Conservation (phyloP, 1,284 basidiomycete genomes). For the Coniferiporia weirii region DNA sequence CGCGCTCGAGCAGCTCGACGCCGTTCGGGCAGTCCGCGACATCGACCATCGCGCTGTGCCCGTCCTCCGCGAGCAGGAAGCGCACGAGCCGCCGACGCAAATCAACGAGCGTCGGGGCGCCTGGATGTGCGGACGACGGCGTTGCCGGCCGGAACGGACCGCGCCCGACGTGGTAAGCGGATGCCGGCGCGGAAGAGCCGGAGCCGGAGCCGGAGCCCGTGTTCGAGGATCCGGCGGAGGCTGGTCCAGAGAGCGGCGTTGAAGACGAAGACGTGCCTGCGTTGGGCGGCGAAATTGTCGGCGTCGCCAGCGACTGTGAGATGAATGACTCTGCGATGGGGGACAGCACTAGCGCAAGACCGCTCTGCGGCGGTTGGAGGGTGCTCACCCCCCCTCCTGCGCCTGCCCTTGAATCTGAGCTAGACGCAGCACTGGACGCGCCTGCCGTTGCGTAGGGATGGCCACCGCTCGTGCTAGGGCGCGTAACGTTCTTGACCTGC, state of each 20-base stretch:
- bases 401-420: too few relatives aligned
- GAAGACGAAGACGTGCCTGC: constrained; percentile 10
- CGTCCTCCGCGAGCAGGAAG: constrained; percentile 78
- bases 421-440: not conserved
- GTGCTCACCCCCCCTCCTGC: not conserved
- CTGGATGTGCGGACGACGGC: constrained; percentile 32
- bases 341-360: constrained; percentile 39
- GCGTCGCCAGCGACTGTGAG: constrained; percentile 38
- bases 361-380: constrained; percentile 9
- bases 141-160: constrained; percentile 46
- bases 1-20: constrained; percentile 80
- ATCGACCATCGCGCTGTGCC: constrained; percentile 70
- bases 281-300: constrained; percentile 36
- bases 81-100: constrained; percentile 79
- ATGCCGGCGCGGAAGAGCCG: constrained; percentile 1
- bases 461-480: constrained; percentile 14
- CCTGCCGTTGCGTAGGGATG: constrained; percentile 13
- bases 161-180: constrained; percentile 46
- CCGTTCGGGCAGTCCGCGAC: constrained; percentile 75
- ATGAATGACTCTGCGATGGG: constrained; percentile 65
- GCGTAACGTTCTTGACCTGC: not conserved
- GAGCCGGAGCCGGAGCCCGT: too few relatives aligned
- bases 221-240: too few relatives aligned
- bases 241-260: too few relatives aligned
- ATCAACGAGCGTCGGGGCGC: constrained; percentile 65